Evolutionary conservation across 345 rosid genomes (phyloP).

Genomic region (Gossypium arboreum): DNA sequence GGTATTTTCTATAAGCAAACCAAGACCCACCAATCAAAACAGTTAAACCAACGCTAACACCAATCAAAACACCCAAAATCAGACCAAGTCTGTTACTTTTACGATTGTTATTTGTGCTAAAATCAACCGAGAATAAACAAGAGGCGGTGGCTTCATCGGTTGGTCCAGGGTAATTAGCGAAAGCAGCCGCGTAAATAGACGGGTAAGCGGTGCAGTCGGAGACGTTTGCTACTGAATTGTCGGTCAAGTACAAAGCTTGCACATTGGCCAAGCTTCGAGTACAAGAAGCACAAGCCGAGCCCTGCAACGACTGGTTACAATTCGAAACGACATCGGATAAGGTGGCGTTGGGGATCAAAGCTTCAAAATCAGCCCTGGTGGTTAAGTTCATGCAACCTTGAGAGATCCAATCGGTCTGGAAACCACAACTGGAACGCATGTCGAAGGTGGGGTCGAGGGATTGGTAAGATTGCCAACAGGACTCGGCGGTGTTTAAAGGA

Average conservation of each 20-base stretch:
- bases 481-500: slow-evolving; percentile 46
- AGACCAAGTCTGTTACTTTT: slow-evolving; percentile 24
- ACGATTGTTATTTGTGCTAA: slow-evolving; percentile 16
- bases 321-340: slow-evolving; percentile 25
- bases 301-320: slow-evolving; percentile 64
- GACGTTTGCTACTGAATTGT: slow-evolving; percentile 58
- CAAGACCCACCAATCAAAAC: slow-evolving; percentile 39
- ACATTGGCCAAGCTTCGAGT: slow-evolving; percentile 46
- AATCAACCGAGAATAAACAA: slow-evolving; percentile 58
- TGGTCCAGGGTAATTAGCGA: slow-evolving; percentile 59
- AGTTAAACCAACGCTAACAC: slow-evolving; percentile 29
- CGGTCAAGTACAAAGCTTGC: slow-evolving; percentile 41
- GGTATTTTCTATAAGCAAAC: slow-evolving; percentile 33
- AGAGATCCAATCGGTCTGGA: slow-evolving; percentile 70
- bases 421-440: slow-evolving; percentile 58
- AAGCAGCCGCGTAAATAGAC: slow-evolving; percentile 66
- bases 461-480: slow-evolving; percentile 69
- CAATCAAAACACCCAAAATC: slow-evolving; percentile 30
- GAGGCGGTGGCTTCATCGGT: slow-evolving; percentile 52
- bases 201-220: slow-evolving; percentile 60
- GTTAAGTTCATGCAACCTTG: slow-evolving; percentile 74
- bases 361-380: slow-evolving; percentile 54
- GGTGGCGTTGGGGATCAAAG: slow-evolving; percentile 32
- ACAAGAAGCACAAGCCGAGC: slow-evolving; percentile 75
- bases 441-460: slow-evolving; percentile 43